A percentile compares a stretch with the other conserved stretches of the same genome.
Evolutionary conservation across 805 yeast species (phyloP).

Genomic region (Yamadazyma insecticola): DNA sequence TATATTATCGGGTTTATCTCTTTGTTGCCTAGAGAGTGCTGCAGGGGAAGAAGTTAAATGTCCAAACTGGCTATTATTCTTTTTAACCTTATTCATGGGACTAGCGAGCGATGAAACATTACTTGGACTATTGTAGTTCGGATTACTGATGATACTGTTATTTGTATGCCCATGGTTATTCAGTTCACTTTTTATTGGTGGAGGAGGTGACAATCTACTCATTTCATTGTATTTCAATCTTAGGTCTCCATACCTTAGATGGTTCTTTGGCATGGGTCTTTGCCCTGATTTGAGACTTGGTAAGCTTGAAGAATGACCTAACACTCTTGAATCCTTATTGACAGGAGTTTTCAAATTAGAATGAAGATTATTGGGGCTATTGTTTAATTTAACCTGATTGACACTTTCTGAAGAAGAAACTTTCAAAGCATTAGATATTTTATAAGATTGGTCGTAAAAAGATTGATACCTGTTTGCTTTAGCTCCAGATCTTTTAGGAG

Average conservation of each 20-base stretch:
- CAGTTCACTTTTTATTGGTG: too few species aligned
- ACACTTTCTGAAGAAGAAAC: slow-evolving; percentile 21
- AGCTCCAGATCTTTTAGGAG: slow-evolving; percentile 35
- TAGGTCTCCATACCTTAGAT: slow-evolving; percentile 8
- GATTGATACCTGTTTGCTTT: slow-evolving; percentile 45
- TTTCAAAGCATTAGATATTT: slow-evolving; percentile 42
- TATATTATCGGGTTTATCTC: too few species aligned
- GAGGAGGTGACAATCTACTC: slow-evolving; percentile 10
- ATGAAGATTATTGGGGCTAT: slow-evolving; percentile 11
- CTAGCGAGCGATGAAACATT: too few species aligned
- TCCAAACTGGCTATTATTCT: too few species aligned
- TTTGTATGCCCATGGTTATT: too few species aligned
- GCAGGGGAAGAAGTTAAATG: too few species aligned
- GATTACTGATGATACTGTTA: too few species aligned
- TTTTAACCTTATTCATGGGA: too few species aligned
- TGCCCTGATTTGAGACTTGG: slow-evolving; percentile 17
- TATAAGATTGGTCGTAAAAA: slow-evolving; percentile 42
- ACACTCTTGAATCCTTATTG: slow-evolving; percentile 5
- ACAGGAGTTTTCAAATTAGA: slow-evolving; percentile 1
- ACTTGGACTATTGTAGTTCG: too few species aligned
- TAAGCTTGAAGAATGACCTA: slow-evolving; percentile 24
- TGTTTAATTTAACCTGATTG: slow-evolving; percentile 15
- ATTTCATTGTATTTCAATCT: slow-evolving; percentile 7
- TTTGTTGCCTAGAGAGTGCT: too few species aligned
- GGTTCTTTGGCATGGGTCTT: slow-evolving; percentile 4